These are phyloP conservation scores for Triticum aestivum DNA, from an alignment of 176 grass and related monocot species.

Conservation along the genomic window DNA sequence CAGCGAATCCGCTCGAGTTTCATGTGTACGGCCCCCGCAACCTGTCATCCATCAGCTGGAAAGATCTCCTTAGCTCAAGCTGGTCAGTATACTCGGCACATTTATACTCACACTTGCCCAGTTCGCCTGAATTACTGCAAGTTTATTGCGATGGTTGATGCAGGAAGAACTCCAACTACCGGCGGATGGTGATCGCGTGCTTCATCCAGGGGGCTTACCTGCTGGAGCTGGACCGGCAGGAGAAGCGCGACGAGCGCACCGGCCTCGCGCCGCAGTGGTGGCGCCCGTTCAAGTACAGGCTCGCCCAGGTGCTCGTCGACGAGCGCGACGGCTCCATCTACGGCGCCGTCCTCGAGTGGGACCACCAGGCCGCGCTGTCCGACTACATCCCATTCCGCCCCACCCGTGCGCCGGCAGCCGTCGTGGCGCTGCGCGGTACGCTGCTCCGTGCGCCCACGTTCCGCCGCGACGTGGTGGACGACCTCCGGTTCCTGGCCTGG, in stretches of 20 bases:
- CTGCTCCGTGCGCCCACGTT: conserved; percentile 49
- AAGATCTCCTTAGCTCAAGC: conserved; percentile 66
- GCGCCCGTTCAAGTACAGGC: conserved; percentile 77
- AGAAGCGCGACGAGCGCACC: conserved; percentile 47
- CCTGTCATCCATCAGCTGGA: conserved; percentile 57
- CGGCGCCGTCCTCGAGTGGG: conserved; percentile 80
- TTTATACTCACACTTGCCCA: not conserved
- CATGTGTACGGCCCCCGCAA: conserved; percentile 62
- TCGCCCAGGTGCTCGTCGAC: conserved; percentile 47
- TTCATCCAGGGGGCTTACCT: conserved; percentile 84
- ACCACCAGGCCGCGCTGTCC: conserved; percentile 48
- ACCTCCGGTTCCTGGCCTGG: conserved; percentile 71
- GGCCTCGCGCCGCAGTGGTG: conserved; percentile 76
- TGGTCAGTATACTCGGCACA: conserved; percentile 36
- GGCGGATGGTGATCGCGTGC: conserved; percentile 74
- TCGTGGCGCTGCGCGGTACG: conserved; percentile 68
- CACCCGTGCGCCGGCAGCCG: conserved; percentile 46
- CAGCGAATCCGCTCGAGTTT: conserved; percentile 48
- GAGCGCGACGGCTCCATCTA: conserved; percentile 73
- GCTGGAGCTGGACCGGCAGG: conserved; percentile 81
- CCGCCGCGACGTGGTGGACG: conserved; percentile 62
- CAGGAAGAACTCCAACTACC: conserved; percentile 80
- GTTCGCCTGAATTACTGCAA: not conserved
- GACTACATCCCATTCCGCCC: conserved; percentile 53
- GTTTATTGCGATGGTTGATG: not conserved